Evolutionary conservation across 352 stramenopile genomes (phyloP), one percentile per base, ranked within the genome.

Genomic region (Peronospora tabacina): DNA sequence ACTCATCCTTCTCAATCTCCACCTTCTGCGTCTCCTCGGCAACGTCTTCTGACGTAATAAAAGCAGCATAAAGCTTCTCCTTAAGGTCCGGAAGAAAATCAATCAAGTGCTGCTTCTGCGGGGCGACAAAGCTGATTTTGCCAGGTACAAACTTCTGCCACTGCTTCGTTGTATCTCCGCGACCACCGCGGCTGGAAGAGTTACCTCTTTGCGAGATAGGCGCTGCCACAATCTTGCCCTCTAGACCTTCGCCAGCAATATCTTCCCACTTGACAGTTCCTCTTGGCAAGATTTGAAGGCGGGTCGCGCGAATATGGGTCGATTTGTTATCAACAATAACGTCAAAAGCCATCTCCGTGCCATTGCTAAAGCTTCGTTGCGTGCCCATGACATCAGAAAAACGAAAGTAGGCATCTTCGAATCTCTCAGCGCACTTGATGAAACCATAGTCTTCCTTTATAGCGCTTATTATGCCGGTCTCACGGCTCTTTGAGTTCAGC

Each of bases 401-500:
- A 33, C 77, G 73, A 40, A 91, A 91, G 54, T 86, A 91, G 20
- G 77, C 77, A 32, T 91, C 80, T 1, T 52, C 55, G 1, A 58
- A 52, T n/a, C 80, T 72, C 22, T 91, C 77, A 0, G 72, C 72
- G 34, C 75, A 89, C 55, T 87, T 86, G 52, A 91, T 87, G 50
- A 91, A 91, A 0, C 80, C 80, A 54, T 87, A 91, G 3, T 91
- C 80, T 12, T 89, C 77, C 36, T 86, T 86, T 53, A 89, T 44
- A 4, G 74, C 72, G 22, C 67, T 70, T 52, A 91, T 84, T 17
- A 76, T 64, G 29, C 80, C 80, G 9, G 63, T 74, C 55, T 87
- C 78, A 15, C 80, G 77, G 47, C 83, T 68, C 58, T 83, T 75
- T 11, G 72, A 58, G 48, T 86, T 85, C 16, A 91, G 54, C 19